Evolutionary conservation across 2,329 filamentous ascomycete genomes (phyloP), one percentile per base, ranked within the genome.

Genomic region (Xylariaceae sp.): DNA sequence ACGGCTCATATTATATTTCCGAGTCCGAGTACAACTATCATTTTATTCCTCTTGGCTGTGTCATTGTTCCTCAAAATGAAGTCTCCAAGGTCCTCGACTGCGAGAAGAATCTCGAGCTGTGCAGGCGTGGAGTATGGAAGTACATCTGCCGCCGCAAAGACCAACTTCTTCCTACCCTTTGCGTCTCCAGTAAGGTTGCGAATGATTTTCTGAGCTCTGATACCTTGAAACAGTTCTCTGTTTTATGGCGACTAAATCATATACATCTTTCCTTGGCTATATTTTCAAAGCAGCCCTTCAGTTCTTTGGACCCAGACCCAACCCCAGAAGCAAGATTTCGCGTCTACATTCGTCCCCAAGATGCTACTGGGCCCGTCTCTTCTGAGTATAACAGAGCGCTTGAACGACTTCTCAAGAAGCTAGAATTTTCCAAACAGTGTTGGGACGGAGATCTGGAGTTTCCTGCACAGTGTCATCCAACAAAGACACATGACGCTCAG

Each of bases 311-410:
- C 22, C 12, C 26, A 2, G 42, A 53, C 4, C 35, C 48, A 11
- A 38, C 49, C 3, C 34, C 50, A 1, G 35, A 42, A 4, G 63
- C 59, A 15, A 54, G 66, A 4, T 30, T 79, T 7, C 72, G 83
- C 17, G 66, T 87, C 1, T 81, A 83, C 52, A 51, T 85, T 3
- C 69, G 87, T 2, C 81, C 83, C 2, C 79, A 85, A 48, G 85
- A 90, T 60, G 68, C 79, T 26, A 71, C 74, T 2, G 72, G 78
- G 22, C 57, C 66, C 2, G 59, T 61, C 3, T n/a, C n/a, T n/a
- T n/a, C n/a, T n/a, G 65, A 86, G n/a, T 65, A 75, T 30, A 64
- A 65, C 19, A 71, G 61, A 38, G 61, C 67, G 1, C 64, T 83
- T 19, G 60, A 66, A 7, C 35, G 46, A 1, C 59, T 89, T 0